These are phyloP conservation scores for Rhizoctonia solani DNA, from an alignment of 1,284 basidiomycete genomes.

Conservation along the genomic window DNA sequence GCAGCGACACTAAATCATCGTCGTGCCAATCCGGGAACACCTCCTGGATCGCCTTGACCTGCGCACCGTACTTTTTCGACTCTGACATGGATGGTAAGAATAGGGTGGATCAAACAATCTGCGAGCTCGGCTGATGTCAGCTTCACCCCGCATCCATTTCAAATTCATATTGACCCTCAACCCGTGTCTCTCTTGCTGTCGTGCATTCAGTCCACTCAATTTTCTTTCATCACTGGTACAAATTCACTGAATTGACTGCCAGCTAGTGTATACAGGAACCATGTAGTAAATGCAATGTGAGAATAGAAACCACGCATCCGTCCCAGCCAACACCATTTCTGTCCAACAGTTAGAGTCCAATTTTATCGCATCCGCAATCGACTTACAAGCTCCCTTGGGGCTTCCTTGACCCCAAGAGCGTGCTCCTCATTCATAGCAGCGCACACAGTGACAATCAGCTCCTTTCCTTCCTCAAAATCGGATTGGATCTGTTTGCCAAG, in stretches of 20 bases:
- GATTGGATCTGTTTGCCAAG: constrained; percentile 75
- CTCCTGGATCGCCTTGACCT: constrained; percentile 71
- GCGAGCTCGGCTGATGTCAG: background rate
- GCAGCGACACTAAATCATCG: constrained; percentile 78
- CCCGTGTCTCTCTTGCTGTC: background rate
- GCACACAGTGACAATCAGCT: constrained; percentile 86
- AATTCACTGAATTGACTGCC: constrained; percentile 5
- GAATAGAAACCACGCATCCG: background rate
- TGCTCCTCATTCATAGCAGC: constrained; percentile 92
- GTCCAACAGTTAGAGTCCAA: background rate
- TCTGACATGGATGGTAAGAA: too few relatives aligned
- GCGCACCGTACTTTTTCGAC: constrained; percentile 53
- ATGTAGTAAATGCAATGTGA: background rate
- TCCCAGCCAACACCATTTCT: background rate
- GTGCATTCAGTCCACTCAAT: background rate
- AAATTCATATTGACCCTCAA: constrained; percentile 7
- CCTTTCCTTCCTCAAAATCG: constrained; percentile 87
- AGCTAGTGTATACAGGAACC: constrained; percentile 2
- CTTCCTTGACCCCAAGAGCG: constrained; percentile 56
- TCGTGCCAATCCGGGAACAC: constrained; percentile 76
- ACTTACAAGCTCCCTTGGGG: constrained; percentile 4
- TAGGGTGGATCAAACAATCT: too few relatives aligned
- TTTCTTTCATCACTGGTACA: background rate
- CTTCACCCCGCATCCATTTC: background rate
- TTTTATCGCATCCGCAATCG: background rate